Evolutionary conservation across 2,329 filamentous ascomycete species (phyloP).

Genomic region (Fusarium illudens): DNA sequence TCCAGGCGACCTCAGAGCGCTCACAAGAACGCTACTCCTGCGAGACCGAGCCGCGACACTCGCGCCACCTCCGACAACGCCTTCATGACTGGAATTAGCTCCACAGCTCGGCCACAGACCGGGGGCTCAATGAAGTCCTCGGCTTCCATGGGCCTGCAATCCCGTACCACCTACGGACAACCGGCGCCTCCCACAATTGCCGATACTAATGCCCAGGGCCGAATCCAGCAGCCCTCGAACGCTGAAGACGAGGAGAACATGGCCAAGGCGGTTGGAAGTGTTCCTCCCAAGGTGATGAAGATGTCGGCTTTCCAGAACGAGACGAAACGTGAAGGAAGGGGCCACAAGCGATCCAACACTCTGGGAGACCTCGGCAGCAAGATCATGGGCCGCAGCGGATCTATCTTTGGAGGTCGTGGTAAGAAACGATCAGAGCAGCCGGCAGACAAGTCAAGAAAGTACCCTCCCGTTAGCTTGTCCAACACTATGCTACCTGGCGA

Average conservation of each 20-base stretch:
- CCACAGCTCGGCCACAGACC: conserved; percentile 74
- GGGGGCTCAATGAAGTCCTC: conserved; percentile 80
- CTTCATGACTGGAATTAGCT: conserved; percentile 54
- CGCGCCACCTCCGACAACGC: conserved; percentile 53
- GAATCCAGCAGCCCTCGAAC: conserved; percentile 78
- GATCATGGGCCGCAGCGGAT: conserved; percentile 83
- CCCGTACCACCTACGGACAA: conserved; percentile 80
- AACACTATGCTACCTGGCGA: conserved; percentile 70
- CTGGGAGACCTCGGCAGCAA: conserved; percentile 85
- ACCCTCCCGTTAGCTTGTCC: conserved; percentile 92
- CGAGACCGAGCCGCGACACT: conserved; percentile 42
- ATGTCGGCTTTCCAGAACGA: conserved; percentile 66
- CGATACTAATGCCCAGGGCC: conserved; percentile 87
- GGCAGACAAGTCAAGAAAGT: conserved; percentile 73
- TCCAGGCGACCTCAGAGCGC: conserved; percentile 58
- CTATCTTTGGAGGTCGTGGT: conserved; percentile 74
- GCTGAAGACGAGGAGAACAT: conserved; percentile 72
- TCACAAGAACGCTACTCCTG: conserved; percentile 49
- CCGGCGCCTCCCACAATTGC: conserved; percentile 87
- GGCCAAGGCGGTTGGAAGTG: conserved; percentile 68
- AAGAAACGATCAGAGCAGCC: conserved; percentile 60
- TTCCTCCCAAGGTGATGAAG: conserved; percentile 66
- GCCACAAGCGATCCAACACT: conserved; percentile 76
- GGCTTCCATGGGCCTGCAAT: conserved; percentile 68
- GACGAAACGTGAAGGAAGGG: conserved; percentile 57